phyloP scores from a whole-genome alignment of 352 stramenopile genomes.

The Phytophthora constricta region DNA sequence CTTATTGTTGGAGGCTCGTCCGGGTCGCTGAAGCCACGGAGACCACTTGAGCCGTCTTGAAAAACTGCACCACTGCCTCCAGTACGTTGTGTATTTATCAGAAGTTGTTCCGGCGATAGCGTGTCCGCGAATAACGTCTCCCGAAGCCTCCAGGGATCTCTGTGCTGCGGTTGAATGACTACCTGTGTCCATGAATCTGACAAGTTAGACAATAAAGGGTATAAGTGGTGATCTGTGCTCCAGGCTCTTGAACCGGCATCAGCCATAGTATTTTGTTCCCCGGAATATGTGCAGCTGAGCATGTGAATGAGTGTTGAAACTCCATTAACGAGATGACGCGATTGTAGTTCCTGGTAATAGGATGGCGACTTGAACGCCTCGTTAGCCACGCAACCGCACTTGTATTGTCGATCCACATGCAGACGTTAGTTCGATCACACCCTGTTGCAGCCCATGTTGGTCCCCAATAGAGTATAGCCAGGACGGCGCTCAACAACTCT shows the following conservation, averaged over 20 bases:
- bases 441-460: background rate
- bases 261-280: background rate
- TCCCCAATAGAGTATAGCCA: background rate
- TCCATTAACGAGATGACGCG: background rate
- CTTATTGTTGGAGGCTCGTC: background rate
- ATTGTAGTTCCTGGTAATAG: background rate
- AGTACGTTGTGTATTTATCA: background rate
- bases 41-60: background rate
- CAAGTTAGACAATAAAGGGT: slow-evolving; percentile 20
- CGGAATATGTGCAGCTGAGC: background rate
- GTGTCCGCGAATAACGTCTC: slow-evolving; percentile 2
- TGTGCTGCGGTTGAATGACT: background rate
- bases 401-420: background rate
- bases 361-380: background rate
- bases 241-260: background rate
- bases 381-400: background rate
- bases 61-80: slow-evolving; percentile 6
- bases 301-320: background rate
- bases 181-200: slow-evolving; percentile 19
- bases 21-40: background rate
- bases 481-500: background rate
- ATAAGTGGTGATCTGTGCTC: background rate
- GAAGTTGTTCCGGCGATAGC: background rate
- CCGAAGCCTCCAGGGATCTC: slow-evolving; percentile 18
- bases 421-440: background rate